Evolutionary conservation across 306 rosid species (phyloP), one percentile per base, ranked within the genome.

Genomic region (Luffa aegyptiaca): DNA sequence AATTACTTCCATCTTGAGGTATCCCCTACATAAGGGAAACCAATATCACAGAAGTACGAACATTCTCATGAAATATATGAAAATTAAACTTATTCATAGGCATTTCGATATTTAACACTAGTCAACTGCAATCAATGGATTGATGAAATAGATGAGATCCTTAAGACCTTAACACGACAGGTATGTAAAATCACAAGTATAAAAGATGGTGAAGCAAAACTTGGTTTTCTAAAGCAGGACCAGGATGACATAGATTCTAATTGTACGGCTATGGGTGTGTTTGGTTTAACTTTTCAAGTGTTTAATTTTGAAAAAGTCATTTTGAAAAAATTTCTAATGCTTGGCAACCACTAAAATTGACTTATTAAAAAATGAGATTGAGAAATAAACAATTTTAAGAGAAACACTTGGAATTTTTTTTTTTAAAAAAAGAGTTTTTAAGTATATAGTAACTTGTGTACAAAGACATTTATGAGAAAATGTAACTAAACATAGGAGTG

Each of bases 21-120:
- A 49, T 75, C 59, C 59, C 64, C 63, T 51, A 75, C 79, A 53
- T 53, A 75, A 74, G 61, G 61, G 78, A 74, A 48, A 51, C 61
- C 62, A 74, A 74, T 74, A 74, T 74, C 78, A 74, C 61, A 16
- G 44, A 74, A 49, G 14, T 48, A 74, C 31, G 37, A 55, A 63
- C n/a, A 74, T 12, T 33, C 12, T 76, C 58, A 52, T 56, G 42
- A 69, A 52, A 52, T 3, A 55, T 73, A 63, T 45, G 77, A 73
- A 31, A 73, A 48, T 31, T 48, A 26, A 46, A 72, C 21, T 48
- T 31, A 11, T 45, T 21, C 16, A 31, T 4, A 21, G 21, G 31
- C 26, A 51, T 73, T 72, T 36, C 45, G 7, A 31, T 73, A 7
- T 48, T 64, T 36, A 64, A 35, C 46, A 36, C 71, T 64, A 3